Conservation (phyloP, 2,329 filamentous ascomycete species). For the Ramularia endophylla region DNA sequence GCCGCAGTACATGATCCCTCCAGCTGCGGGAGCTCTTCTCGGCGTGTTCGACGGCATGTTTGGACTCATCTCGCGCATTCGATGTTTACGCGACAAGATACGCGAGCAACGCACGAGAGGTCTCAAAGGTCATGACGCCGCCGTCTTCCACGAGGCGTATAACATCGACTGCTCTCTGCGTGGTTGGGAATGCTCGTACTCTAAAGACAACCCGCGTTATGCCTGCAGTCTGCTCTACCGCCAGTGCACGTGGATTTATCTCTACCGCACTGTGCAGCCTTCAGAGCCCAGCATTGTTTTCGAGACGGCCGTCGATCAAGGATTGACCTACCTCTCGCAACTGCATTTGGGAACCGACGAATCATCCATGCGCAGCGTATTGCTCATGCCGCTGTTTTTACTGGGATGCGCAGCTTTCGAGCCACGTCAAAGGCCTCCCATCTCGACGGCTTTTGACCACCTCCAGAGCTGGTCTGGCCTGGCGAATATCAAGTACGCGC, state of each 20-base stretch:
- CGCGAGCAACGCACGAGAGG: constrained; percentile 58
- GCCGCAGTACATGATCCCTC: constrained; percentile 50
- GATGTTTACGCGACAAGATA: constrained; percentile 67
- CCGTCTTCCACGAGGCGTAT: constrained; percentile 64
- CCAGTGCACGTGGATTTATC: constrained; percentile 58
- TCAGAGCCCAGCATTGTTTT: constrained; percentile 52
- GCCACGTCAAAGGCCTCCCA: constrained; percentile 48
- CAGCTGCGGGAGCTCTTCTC: constrained; percentile 57
- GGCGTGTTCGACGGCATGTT: constrained; percentile 81
- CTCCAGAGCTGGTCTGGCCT: constrained; percentile 52
- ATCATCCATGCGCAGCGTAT: constrained; percentile 50
- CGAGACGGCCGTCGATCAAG: constrained; percentile 52
- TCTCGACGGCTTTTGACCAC: constrained; percentile 48
- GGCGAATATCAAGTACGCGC: constrained; percentile 53
- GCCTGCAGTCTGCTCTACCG: constrained; percentile 55
- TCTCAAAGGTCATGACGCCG: constrained; percentile 65
- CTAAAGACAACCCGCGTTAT: constrained; percentile 48
- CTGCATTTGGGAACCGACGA: constrained; percentile 35
- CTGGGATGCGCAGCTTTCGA: constrained; percentile 57
- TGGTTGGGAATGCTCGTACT: constrained; percentile 62
- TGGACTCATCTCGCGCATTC: constrained; percentile 70
- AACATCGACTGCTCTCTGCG: constrained; percentile 70
- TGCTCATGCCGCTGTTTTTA: constrained; percentile 57
- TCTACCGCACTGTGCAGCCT: constrained; percentile 53
- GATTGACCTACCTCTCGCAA: constrained; percentile 50